Base-by-base conservation (phyloP, 192 early-diverging fungal species). In the Coemansia sp. region DNA sequence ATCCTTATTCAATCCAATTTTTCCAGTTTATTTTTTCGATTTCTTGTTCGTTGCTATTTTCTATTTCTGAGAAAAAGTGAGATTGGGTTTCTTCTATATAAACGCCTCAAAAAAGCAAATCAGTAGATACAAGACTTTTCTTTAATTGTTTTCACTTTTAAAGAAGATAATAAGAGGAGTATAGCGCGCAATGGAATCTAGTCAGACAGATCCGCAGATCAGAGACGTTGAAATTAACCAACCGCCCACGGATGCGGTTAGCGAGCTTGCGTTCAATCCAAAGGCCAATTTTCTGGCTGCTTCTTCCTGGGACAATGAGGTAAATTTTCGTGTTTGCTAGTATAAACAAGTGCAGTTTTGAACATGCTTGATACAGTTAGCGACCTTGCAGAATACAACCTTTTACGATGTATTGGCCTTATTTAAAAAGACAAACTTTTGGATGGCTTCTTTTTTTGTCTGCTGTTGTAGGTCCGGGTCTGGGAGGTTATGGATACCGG, bases 401-500 rank as follows among this genome's bases (percentile, higher is more conserved):
- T 18, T n/a, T 0, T 22, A 10, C 37, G 22, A n/a, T 11, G 39
- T 11, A 18, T 36, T 58, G 10, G 22, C 22, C n/a, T 52, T 52
- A 32, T 52, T n/a, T 52, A 22, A 4, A n/a, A 4, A 45, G 13
- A 52, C 51, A 9, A 52, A 12, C n/a, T 52, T 52, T 52, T 47
- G 12, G 6, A 52, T 52, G 51, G 18, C n/a, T 52, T 11, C 10
- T 22, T 8, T 8, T 52, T 52, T 52, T 10, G 51, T 52, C 21
- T 52, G n/a, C n/a, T 45, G 43, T 52, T 52, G 12, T 81, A 96
- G 92, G 96, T 97, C 18, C 87, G 95, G 64, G 92, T 98, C 62
- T 99, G 92, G 78, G 95, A 98, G 77, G 87, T 97, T 46, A 87
- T 91, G 52, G 65, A 81, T 41, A 90, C 88, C 59, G 94, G 94